These are phyloP conservation scores for Erigeron canadensis DNA, from an alignment of 129 eudicot genomes.

Conservation along the genomic window DNA sequence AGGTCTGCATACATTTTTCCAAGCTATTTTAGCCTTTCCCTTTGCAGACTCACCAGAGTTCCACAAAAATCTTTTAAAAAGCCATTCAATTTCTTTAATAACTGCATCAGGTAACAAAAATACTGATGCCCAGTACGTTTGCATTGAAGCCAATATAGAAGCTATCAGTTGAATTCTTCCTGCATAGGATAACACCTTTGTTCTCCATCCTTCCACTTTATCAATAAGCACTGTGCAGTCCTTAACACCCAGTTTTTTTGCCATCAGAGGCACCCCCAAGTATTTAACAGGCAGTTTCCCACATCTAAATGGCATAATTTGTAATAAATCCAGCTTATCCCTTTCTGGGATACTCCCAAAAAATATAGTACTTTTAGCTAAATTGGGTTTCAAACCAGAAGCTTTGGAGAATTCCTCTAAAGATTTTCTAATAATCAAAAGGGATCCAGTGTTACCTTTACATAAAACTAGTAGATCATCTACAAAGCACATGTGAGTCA, in stretches of 20 bases:
- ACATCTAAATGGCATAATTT: too few relatives aligned
- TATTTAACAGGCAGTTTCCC: too few relatives aligned
- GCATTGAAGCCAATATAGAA: too few relatives aligned
- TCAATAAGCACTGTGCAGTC: background rate
- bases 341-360: background rate
- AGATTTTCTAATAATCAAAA: background rate
- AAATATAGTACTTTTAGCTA: too few relatives aligned
- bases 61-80: background rate
- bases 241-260: too few relatives aligned
- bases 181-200: background rate
- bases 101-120: background rate
- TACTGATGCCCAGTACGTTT: background rate
- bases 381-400: too few relatives aligned
- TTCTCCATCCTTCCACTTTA: background rate
- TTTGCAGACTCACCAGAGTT: background rate
- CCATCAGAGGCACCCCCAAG: too few relatives aligned
- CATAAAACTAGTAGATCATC: background rate
- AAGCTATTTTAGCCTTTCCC: background rate
- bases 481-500: background rate
- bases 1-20: too few relatives aligned
- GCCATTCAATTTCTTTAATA: background rate
- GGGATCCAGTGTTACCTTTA: background rate
- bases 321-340: background rate
- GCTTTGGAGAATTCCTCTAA: background rate
- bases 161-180: background rate